phyloP scores from a whole-genome alignment of 345 rosid genomes.

The Lepidium africanum region DNA sequence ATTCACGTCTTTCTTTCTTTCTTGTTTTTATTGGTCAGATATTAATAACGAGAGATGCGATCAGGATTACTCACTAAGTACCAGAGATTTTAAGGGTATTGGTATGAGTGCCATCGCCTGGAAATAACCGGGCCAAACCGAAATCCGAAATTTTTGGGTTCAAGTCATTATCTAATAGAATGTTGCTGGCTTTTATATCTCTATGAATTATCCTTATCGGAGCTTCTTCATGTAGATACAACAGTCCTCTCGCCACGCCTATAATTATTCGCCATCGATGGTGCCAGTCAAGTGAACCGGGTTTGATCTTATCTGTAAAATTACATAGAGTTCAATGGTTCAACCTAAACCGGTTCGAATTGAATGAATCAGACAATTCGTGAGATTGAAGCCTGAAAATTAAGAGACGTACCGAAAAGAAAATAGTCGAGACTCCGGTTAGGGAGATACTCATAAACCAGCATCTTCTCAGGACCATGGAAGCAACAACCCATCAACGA shows the following conservation, averaged over 20 bases:
- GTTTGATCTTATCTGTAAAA: conserved; percentile 44
- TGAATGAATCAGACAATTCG: background rate
- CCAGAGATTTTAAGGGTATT: conserved; percentile 74
- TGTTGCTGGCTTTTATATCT: conserved; percentile 72
- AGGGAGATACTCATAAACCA: conserved; percentile 72
- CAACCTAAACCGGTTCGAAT: background rate
- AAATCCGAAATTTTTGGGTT: conserved; percentile 85
- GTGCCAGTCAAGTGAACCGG: conserved; percentile 50
- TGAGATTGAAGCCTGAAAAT: background rate
- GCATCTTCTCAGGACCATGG: conserved; percentile 65
- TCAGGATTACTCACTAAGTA: conserved; percentile 59
- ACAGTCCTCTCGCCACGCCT: conserved; percentile 74
- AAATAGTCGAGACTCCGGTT: conserved; percentile 68
- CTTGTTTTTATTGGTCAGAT: background rate
- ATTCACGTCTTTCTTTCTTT: background rate
- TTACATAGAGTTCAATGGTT: background rate
- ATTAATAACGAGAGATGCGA: background rate
- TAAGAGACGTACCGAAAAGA: conserved; percentile 47
- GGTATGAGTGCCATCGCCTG: conserved; percentile 75
- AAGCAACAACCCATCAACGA: conserved; percentile 64
- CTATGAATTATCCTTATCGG: conserved; percentile 72
- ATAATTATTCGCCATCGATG: conserved; percentile 44
- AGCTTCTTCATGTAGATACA: conserved; percentile 79
- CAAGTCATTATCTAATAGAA: conserved; percentile 54
- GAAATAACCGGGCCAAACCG: conserved; percentile 78